Evolutionary conservation across 805 yeast genomes (phyloP), one percentile per base, ranked within the genome.

Genomic region (Metschnikowia bowlesiae): DNA sequence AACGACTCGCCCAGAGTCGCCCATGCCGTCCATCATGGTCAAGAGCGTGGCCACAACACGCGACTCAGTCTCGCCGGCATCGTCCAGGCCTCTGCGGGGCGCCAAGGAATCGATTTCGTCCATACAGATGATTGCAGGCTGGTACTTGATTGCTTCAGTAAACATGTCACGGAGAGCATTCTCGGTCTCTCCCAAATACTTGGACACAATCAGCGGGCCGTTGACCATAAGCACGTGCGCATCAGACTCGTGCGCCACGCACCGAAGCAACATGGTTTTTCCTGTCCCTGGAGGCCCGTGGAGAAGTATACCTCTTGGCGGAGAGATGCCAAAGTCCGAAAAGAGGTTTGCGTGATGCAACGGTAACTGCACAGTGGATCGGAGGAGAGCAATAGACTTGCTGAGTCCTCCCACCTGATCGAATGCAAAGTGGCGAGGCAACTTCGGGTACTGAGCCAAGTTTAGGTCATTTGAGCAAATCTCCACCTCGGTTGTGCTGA

Each of bases 261-360:
- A 85, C 48, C 87, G 78, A 35, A 94, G 73, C 7, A 94, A 75
- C 89, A 91, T 81, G 0, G 97, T 87, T 65, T 92, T 92, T 46
- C 99, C 99, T 0, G 97, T 92, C 3, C 99, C 99, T 2, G 98
- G 94, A 2, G 97, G 96, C 0, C 99, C 99, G 69, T 92, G 96
- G 10, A 92, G 68, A 13, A 92, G 70, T n/a, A 92, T 82, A 34
- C 99, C 99, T 50, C 97, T 75, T 11, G 97, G 97, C 8, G 99
- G 97, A 8, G 85, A 77, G 16, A 90, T 85, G n/a, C 92, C 90
- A 70, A 92, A 94, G 48, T 87, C 82, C 7, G 84, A 75, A 60
- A 91, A 92, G 32, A 89, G 67, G 6, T 78, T 76, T 0, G 97
- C 96, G 50, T 81, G 81, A 52, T 84, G 82, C 28, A 94, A 73